These are phyloP conservation scores for Trichoderma endophyticum DNA, from an alignment of 2,329 filamentous ascomycete genomes.

Conservation along the genomic window DNA sequence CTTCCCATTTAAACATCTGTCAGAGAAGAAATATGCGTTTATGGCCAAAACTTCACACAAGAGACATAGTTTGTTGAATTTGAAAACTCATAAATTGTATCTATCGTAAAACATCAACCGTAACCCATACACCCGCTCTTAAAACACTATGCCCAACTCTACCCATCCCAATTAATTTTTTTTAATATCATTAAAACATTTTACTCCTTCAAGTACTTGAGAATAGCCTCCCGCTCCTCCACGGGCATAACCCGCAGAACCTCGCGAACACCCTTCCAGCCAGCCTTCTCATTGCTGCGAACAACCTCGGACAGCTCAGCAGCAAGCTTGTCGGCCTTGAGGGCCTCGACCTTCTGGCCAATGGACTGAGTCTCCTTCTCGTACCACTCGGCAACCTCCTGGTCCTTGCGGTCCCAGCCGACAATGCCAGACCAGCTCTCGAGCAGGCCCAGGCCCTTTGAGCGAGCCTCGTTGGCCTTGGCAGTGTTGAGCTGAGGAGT, in stretches of 20 bases:
- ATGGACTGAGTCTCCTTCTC: constrained; percentile 88
- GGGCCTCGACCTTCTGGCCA: constrained; percentile 75
- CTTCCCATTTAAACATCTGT: no score
- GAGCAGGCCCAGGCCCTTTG: constrained; percentile 69
- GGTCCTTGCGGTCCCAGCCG: constrained; percentile 75
- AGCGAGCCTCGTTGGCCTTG: constrained; percentile 54
- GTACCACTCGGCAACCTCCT: constrained; percentile 88
- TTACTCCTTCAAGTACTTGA: constrained; percentile 55
- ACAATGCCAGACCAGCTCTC: constrained; percentile 78
- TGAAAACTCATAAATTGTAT: not conserved
- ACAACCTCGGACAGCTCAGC: constrained; percentile 46
- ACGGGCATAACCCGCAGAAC: constrained; percentile 84
- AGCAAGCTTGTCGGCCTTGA: constrained; percentile 69
- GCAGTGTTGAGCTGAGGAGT: constrained; percentile 33
- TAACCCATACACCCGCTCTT: constrained; percentile 17
- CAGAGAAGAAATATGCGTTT: no score
- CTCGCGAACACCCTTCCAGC: constrained; percentile 81
- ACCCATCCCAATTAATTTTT: not conserved
- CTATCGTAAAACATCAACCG: constrained; percentile 7
- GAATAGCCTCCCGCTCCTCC: constrained; percentile 79
- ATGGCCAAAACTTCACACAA: not conserved
- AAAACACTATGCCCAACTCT: constrained; percentile 5
- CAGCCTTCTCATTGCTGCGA: constrained; percentile 56
- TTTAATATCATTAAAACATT: not conserved
- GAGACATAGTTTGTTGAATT: not conserved